A percentile compares a stretch with the other conserved stretches of the same genome.
Evolutionary conservation across 2,329 filamentous ascomycete genomes (phyloP).

Genomic region (Ophiostoma himal-ulmi): DNA sequence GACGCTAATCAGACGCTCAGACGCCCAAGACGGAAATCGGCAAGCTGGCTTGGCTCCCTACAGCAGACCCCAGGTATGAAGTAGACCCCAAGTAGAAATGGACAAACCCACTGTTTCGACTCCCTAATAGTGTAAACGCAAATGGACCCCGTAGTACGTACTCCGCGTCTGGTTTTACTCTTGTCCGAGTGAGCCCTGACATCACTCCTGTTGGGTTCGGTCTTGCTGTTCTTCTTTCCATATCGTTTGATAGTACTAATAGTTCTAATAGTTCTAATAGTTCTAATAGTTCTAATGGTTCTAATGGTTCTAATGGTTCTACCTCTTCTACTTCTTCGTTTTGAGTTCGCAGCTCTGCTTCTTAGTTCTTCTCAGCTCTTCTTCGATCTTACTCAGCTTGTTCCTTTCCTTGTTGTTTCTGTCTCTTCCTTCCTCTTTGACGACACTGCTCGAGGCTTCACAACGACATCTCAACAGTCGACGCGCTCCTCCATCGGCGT

Average conservation of each 20-base stretch:
- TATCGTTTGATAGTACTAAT: not conserved
- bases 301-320: too few species aligned
- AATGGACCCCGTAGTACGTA: not conserved
- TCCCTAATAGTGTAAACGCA: not conserved
- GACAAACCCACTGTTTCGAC: not conserved
- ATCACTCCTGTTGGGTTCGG: not conserved
- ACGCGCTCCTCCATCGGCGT: not conserved
- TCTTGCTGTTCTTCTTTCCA: not conserved
- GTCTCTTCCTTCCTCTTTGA: not conserved
- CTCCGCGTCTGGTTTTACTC: not conserved
- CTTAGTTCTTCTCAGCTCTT: too few species aligned
- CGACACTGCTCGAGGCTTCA: not conserved
- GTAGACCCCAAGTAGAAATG: too few species aligned
- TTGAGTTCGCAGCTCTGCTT: too few species aligned
- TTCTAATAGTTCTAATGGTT: too few species aligned
- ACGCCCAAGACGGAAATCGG: not conserved
- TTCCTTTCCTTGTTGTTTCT: not conserved
- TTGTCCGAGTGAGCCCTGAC: not conserved
- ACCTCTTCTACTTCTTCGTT: too few species aligned
- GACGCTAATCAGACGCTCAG: not conserved
- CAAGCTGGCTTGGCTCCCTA: not conserved
- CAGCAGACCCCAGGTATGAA: too few species aligned
- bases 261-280: too few species aligned
- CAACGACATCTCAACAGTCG: not conserved
- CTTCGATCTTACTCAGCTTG: too few species aligned